Percentiles rank a stretch among this genome's conserved stretches.
Evolutionary conservation across 306 rosid genomes (phyloP).

Genomic region (Castanopsis chinensis): DNA sequence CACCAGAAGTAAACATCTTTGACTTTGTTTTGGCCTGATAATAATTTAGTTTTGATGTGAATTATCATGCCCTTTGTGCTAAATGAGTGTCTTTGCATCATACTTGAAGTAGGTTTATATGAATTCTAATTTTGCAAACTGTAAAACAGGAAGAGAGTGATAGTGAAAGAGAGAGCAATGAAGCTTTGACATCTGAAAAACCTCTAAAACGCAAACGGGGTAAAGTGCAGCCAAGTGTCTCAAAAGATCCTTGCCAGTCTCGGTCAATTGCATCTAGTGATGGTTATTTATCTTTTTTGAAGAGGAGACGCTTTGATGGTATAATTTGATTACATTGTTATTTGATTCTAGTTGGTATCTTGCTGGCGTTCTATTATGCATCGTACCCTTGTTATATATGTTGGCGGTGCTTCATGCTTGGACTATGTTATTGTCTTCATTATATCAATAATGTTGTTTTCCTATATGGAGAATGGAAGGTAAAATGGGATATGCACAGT

Average conservation of each 20-base stretch:
- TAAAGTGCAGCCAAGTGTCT: conserved; percentile 35
- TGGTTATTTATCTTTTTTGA: conserved; percentile 59
- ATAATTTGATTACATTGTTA: conserved; percentile 15
- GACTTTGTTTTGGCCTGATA: not conserved
- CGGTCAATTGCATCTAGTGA: conserved; percentile 47
- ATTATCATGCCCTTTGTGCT: not conserved
- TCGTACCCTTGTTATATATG: not conserved
- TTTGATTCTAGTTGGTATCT: not conserved
- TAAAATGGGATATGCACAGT: not conserved
- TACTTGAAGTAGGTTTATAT: not conserved
- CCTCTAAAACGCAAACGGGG: conserved; percentile 52
- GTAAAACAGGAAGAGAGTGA: conserved; percentile 62
- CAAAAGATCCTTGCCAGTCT: conserved; percentile 47
- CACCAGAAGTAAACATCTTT: not conserved
- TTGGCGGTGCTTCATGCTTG: not conserved
- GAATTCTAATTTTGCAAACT: conserved; percentile 19
- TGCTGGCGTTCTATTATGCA: not conserved
- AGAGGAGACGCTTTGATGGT: conserved; percentile 67
- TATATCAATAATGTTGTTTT: not conserved
- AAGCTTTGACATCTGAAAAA: conserved; percentile 47
- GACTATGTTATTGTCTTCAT: not conserved
- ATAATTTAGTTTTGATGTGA: not conserved
- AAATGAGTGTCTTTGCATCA: not conserved
- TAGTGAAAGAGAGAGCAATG: conserved; percentile 69
- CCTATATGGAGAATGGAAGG: not conserved